Conservation (phyloP, 768 basidiomycete genomes). For the Amanita pseudoporphyria region DNA sequence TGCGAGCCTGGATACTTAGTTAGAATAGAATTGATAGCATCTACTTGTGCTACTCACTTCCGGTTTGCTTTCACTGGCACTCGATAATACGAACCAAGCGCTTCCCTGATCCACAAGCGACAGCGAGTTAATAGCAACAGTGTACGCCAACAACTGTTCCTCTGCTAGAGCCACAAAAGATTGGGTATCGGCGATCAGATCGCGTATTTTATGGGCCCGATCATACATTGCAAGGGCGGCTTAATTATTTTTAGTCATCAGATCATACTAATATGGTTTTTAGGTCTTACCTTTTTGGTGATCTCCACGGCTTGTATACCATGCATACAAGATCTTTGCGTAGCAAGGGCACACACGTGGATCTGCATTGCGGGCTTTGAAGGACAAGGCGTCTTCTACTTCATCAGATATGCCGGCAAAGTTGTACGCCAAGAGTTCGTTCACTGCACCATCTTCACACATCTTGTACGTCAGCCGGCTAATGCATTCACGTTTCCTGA, state of each 20-base stretch:
- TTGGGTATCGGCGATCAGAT: slow-evolving; percentile 32
- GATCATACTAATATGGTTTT: slow-evolving; percentile 8
- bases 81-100: slow-evolving; percentile 74
- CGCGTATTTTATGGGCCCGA: slow-evolving; percentile 71
- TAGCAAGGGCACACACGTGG: slow-evolving; percentile 80
- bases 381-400: slow-evolving; percentile 80
- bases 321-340: slow-evolving; percentile 88
- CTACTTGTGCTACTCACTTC: slow-evolving; percentile 32
- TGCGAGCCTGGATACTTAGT: slow-evolving; percentile 39
- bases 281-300: slow-evolving; percentile 74
- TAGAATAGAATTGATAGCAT: slow-evolving; percentile 9
- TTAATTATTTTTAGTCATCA: slow-evolving; percentile 21
- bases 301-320: slow-evolving; percentile 82
- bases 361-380: slow-evolving; percentile 91
- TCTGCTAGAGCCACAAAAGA: slow-evolving; percentile 40
- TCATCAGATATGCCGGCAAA: slow-evolving; percentile 81
- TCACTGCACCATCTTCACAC: slow-evolving; percentile 84
- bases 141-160: slow-evolving; percentile 71
- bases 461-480: slow-evolving; percentile 81
- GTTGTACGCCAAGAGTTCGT: slow-evolving; percentile 69
- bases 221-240: slow-evolving; percentile 93
- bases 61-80: slow-evolving; percentile 33
- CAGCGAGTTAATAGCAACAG: slow-evolving; percentile 83
- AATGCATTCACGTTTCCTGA: slow-evolving; percentile 75
- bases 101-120: slow-evolving; percentile 71